A percentile compares a stretch with the other conserved stretches of the same genome.
Conservation (phyloP, 495 filamentous ascomycete species). For the Neurospora hispaniola region DNA sequence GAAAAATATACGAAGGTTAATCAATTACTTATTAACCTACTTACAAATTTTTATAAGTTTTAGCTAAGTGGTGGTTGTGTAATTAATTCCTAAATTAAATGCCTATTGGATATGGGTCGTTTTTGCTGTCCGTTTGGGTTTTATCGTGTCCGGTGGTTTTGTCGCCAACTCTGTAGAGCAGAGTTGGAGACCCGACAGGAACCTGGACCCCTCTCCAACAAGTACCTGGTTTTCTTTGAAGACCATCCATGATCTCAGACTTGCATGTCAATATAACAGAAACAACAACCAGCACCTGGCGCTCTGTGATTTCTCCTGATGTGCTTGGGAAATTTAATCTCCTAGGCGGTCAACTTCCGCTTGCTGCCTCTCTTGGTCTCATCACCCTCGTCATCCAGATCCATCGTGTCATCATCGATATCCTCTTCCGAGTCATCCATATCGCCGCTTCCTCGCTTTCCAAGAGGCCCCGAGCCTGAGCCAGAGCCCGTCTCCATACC, state of each 20-base stretch:
- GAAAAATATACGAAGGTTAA: too few relatives aligned
- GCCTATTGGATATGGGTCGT: too few relatives aligned
- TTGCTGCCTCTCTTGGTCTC: slow-evolving; percentile 26
- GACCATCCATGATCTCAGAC: neutral
- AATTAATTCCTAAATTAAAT: too few relatives aligned
- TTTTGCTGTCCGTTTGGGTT: too few relatives aligned
- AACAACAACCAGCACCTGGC: neutral
- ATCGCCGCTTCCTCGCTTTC: slow-evolving; percentile 33
- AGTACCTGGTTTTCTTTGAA: neutral
- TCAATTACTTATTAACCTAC: too few relatives aligned
- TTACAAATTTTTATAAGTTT: too few relatives aligned
- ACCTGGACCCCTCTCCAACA: too few relatives aligned
- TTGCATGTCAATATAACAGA: neutral
- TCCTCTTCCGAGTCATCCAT: slow-evolving; percentile 43
- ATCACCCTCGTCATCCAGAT: slow-evolving; percentile 24
- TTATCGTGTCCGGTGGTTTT: too few relatives aligned
- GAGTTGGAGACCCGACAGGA: too few relatives aligned
- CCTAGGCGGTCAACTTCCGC: slow-evolving; percentile 20
- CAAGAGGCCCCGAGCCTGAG: slow-evolving; percentile 12
- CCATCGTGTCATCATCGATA: slow-evolving; percentile 36
- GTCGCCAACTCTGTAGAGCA: too few relatives aligned
- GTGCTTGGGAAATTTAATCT: neutral
- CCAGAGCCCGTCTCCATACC: slow-evolving; percentile 11
- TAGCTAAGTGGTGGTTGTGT: too few relatives aligned
- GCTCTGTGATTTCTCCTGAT: neutral